These are phyloP conservation scores for Macrolepiota albuminosa DNA, from an alignment of 768 basidiomycete genomes.

Conservation along the genomic window DNA sequence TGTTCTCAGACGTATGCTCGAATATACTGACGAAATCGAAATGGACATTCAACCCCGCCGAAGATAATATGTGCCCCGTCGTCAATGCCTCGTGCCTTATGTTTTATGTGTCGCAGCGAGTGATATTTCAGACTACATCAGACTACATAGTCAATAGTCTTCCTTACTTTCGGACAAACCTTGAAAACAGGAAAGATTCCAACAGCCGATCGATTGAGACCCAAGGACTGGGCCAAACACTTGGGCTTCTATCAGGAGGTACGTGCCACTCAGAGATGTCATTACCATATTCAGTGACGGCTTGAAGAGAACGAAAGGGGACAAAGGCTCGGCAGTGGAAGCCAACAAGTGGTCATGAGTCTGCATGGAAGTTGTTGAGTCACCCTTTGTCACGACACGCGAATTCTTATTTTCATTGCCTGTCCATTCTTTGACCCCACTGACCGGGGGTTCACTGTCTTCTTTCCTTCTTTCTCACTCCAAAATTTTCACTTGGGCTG, in stretches of 20 bases:
- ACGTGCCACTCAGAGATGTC: not conserved
- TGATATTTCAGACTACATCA: not conserved
- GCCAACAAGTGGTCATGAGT: not conserved
- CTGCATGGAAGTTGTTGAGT: not conserved
- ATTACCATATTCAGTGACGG: not conserved
- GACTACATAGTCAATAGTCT: not conserved
- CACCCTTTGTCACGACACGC: not conserved
- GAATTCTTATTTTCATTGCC: not conserved
- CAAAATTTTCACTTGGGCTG: not conserved
- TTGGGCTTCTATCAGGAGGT: not conserved
- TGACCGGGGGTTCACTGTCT: not conserved
- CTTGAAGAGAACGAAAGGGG: not conserved
- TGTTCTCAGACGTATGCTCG: not conserved
- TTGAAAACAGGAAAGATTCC: not conserved
- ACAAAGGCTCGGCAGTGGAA: too few species aligned
- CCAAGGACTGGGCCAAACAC: not conserved
- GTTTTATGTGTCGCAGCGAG: not conserved
- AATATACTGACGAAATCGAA: not conserved
- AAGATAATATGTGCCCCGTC: not conserved
- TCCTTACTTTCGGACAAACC: too few species aligned
- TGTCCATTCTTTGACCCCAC: not conserved
- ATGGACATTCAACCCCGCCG: not conserved
- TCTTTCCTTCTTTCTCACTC: not conserved
- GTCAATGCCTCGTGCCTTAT: not conserved
- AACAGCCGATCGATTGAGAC: not conserved